A percentile compares a stretch with the other conserved stretches of the same genome.
These are phyloP conservation scores for Tetrapisispora fleetii DNA, from an alignment of 805 yeast species.

Conservation along the genomic window DNA sequence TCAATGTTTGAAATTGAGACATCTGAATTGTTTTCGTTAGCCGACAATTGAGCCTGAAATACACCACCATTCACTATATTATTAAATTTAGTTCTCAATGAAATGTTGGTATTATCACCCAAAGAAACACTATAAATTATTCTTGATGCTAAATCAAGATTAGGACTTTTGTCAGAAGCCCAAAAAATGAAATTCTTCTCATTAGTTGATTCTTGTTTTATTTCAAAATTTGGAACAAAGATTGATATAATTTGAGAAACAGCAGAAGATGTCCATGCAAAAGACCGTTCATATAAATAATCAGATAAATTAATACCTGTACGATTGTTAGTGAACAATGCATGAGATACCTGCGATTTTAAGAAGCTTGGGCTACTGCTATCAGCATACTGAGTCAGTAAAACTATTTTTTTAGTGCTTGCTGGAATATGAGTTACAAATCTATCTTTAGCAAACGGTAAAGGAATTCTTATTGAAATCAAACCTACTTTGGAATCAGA, in stretches of 20 bases:
- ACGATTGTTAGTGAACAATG: conserved; percentile 43
- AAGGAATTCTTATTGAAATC: conserved; percentile 62
- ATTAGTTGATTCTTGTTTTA: conserved; percentile 19
- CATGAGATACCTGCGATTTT: conserved; percentile 63
- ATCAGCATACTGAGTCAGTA: conserved; percentile 48
- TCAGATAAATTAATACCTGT: conserved; percentile 37
- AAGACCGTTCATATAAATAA: conserved; percentile 41
- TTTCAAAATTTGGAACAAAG: conserved; percentile 22
- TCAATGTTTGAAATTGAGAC: conserved; percentile 33
- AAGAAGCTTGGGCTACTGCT: conserved; percentile 36
- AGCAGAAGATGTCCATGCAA: conserved; percentile 48
- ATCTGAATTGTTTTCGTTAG: conserved; percentile 20
- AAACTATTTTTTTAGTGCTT: conserved; percentile 49
- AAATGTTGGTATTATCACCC: conserved; percentile 42
- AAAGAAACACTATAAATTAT: conserved; percentile 63
- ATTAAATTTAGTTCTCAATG: conserved; percentile 59
- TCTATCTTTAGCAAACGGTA: conserved; percentile 61
- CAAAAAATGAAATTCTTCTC: conserved; percentile 40
- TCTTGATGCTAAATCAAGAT: conserved; percentile 48
- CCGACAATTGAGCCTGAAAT: conserved; percentile 55
- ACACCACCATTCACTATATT: conserved; percentile 65
- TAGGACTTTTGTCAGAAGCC: conserved; percentile 55
- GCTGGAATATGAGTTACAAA: conserved; percentile 53
- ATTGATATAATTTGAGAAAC: conserved; percentile 40
- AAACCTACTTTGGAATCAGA: conserved; percentile 44